Percentiles rank a stretch among this genome's conserved stretches.
Conservation (phyloP, 352 stramenopile genomes). For the Pythium apleroticum region DNA sequence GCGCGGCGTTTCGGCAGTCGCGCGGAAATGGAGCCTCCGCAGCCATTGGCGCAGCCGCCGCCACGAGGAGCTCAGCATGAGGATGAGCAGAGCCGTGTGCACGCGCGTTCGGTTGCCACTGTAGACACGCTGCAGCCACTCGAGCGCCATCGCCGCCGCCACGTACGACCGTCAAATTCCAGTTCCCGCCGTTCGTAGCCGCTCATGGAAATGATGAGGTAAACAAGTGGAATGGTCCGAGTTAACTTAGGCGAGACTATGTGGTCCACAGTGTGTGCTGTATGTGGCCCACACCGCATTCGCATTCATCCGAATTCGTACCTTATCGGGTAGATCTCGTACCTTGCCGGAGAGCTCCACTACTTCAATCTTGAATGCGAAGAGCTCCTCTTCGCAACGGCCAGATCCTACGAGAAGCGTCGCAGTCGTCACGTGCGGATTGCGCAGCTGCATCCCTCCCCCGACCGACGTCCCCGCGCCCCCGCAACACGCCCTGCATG, state of each 20-base stretch:
- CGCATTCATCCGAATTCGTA: constrained; percentile 12
- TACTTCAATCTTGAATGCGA: constrained; percentile 29
- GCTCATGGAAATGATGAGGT: constrained; percentile 4
- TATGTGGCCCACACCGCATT: constrained; percentile 12
- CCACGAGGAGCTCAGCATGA: constrained; percentile 16
- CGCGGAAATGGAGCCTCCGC: constrained; percentile 33
- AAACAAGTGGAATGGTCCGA: constrained; percentile 15
- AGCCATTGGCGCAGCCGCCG: constrained; percentile 19
- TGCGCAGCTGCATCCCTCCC: not conserved
- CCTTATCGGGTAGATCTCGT: not conserved
- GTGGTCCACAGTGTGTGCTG: not conserved
- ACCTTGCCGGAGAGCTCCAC: constrained; percentile 1
- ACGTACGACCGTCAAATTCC: not conserved
- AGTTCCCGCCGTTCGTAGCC: not conserved
- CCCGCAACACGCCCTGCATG: constrained; percentile 4
- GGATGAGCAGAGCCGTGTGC: constrained; percentile 10
- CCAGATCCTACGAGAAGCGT: constrained; percentile 14
- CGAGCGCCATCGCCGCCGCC: not conserved
- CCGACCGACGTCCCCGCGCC: no score
- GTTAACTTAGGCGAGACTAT: constrained; percentile 11
- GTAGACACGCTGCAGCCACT: not conserved
- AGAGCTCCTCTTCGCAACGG: constrained; percentile 9
- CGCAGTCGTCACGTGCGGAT: constrained; percentile 11
- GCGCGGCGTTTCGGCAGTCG: constrained; percentile 42
- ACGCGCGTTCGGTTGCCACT: constrained; percentile 6